A percentile compares a stretch with the other conserved stretches of the same genome.
phyloP scores from a whole-genome alignment of 1,284 basidiomycete species.

The Leucoagaricus sp. region DNA sequence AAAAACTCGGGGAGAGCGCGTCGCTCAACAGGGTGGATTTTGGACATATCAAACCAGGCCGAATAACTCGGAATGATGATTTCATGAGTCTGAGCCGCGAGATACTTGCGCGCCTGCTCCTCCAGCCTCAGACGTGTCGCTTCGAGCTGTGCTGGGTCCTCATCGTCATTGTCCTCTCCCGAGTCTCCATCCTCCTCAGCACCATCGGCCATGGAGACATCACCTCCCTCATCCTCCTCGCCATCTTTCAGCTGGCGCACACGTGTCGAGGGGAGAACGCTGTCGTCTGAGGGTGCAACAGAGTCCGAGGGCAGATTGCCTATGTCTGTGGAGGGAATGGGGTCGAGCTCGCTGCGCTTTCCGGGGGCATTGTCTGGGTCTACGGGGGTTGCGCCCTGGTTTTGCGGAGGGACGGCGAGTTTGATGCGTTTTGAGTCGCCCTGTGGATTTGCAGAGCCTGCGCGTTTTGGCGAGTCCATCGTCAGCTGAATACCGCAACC shows the following conservation, averaged over 20 bases:
- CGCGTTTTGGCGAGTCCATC: slow-evolving; percentile 76
- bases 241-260: slow-evolving; percentile 58
- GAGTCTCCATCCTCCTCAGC: slow-evolving; percentile 70
- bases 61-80: slow-evolving; percentile 97
- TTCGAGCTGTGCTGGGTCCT: slow-evolving; percentile 80
- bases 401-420: slow-evolving; percentile 59
- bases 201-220: slow-evolving; percentile 75
- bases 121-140: slow-evolving; percentile 78
- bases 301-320: slow-evolving; percentile 62
- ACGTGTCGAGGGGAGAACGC: slow-evolving; percentile 44
- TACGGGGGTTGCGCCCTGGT: slow-evolving; percentile 66
- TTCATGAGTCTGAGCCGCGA: slow-evolving; percentile 96
- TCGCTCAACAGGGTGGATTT: slow-evolving; percentile 91
- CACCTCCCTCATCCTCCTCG: slow-evolving; percentile 65
- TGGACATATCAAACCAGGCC: slow-evolving; percentile 97
- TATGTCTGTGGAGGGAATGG: slow-evolving; percentile 68
- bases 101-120: slow-evolving; percentile 89
- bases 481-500: not conserved
- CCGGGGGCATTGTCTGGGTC: slow-evolving; percentile 75
- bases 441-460: slow-evolving; percentile 60
- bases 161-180: slow-evolving; percentile 73
- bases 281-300: slow-evolving; percentile 27
- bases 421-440: slow-evolving; percentile 68
- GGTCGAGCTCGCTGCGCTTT: slow-evolving; percentile 77
- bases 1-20: slow-evolving; percentile 98